Conservation (phyloP, 805 yeast species). For the Clavispora asparagi region DNA sequence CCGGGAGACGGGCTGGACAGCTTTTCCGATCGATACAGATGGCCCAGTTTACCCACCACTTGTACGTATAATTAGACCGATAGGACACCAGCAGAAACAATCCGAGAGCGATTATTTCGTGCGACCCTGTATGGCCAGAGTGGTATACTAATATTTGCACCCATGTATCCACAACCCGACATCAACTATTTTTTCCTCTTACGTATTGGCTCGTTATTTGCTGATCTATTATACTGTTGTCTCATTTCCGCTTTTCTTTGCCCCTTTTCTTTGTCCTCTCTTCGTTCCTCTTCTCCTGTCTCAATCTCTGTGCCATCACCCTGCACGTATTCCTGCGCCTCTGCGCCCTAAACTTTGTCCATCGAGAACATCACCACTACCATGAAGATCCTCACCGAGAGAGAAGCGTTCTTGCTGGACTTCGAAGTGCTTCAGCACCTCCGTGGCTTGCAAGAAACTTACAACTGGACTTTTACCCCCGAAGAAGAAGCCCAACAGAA, state of each 20-base stretch:
- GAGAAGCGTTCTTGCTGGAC: constrained; percentile 60
- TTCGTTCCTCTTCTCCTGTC: not conserved
- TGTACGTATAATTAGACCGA: too few species aligned
- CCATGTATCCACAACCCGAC: not conserved
- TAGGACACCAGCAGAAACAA: too few species aligned
- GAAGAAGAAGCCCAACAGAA: constrained; percentile 25
- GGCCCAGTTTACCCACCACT: too few species aligned
- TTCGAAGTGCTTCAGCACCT: constrained; percentile 59
- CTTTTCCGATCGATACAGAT: too few species aligned
- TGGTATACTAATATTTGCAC: too few species aligned
- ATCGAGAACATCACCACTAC: not conserved
- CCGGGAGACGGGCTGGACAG: too few species aligned
- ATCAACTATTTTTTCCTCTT: not conserved
- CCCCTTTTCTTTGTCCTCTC: too few species aligned
- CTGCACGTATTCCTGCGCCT: not conserved
- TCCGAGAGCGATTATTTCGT: too few species aligned
- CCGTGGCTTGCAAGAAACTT: constrained; percentile 39
- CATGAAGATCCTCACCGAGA: constrained; percentile 43
- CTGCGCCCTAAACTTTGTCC: too few species aligned
- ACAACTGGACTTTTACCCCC: constrained; percentile 41
- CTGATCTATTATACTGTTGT: not conserved
- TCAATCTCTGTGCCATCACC: not conserved
- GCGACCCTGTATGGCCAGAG: too few species aligned
- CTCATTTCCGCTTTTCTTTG: not conserved
- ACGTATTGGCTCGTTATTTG: not conserved